These are phyloP conservation scores for Blastocystis hominis DNA, from an alignment of 352 stramenopile genomes.

Conservation along the genomic window DNA sequence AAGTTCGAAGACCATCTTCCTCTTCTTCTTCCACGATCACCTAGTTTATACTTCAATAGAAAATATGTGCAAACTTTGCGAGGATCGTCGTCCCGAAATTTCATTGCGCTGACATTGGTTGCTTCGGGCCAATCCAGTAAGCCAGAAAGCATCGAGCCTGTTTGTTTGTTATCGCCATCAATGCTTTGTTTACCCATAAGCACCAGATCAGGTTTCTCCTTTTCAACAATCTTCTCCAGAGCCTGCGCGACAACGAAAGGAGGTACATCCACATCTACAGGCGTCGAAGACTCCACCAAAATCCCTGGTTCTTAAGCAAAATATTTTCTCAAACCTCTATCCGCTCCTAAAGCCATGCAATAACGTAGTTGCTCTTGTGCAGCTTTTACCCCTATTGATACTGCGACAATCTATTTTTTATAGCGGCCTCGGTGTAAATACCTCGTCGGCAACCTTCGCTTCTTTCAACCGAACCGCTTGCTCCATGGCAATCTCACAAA, in stretches of 20 bases:
- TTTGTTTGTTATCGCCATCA: conserved; percentile 65
- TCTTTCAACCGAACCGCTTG: conserved; percentile 96
- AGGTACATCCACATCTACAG: conserved; percentile 91
- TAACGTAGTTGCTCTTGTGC: conserved; percentile 88
- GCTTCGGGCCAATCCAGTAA: conserved; percentile 89
- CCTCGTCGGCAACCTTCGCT: conserved; percentile 82
- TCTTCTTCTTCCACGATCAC: conserved; percentile 62
- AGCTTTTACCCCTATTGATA: conserved; percentile 92
- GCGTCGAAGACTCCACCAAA: conserved; percentile 86
- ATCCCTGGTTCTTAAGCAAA: conserved; percentile 69
- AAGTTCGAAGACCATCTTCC: conserved; percentile 73
- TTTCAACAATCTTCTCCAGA: conserved; percentile 67
- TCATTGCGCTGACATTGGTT: conserved; percentile 69
- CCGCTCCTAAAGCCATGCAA: conserved; percentile 76
- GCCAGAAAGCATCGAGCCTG: conserved; percentile 84
- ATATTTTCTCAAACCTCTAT: conserved; percentile 9
- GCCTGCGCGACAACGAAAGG: conserved; percentile 90
- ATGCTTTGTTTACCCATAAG: conserved; percentile 65
- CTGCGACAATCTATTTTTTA: conserved; percentile 72
- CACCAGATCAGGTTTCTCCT: conserved; percentile 54
- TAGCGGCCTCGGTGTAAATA: not conserved
- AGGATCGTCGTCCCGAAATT: not conserved
- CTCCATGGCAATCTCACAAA: conserved; percentile 95
- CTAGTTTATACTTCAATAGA: not conserved
- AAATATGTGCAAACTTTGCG: not conserved